Base-by-base conservation (phyloP, 2,329 filamentous ascomycete genomes). In the Diaporthe velutina region DNA sequence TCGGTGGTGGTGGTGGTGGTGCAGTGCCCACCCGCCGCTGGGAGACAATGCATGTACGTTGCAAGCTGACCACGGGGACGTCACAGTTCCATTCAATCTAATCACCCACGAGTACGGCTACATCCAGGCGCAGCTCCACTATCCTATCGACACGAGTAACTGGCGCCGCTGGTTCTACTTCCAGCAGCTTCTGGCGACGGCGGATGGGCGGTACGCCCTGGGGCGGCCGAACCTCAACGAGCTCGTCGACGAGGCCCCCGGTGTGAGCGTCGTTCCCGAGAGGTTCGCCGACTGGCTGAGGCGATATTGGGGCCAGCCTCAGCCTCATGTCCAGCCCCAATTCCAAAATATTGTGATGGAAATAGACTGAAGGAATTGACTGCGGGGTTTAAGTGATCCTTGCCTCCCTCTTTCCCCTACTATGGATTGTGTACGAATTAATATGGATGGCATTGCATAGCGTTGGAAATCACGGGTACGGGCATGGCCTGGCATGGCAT, bases 191-290 rank as follows among this genome's bases (percentile, higher is more conserved):
- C 86, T 94, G 50, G 92, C 92, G 42, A 95, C 93, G 0, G 90
- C 90, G 25, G 89, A 93, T 76, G 91, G 92, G 2, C 88, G 91
- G 13, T 95, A 94, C 79, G 90, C 92, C 76, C 93, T 93, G 78
- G 83, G 85, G 4, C 83, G 88, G 17, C 83, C 90, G 1, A 93
- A 91, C 76, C 83, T 95, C 71, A 93, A 94, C 80, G 84, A 86
- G 3, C 78, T 85, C 4, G 79, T 89, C 57, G 79, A 82, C 38
- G 80, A 78, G 19, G 82, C 77, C 76, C 77, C 82, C 6, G 77
- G 81, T 6, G 83, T 87, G 17, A 80, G 85, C 50, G 74, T 91
- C 17, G 84, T 84, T 60, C 88, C 90, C 0, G 83, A 86, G 73
- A 83, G 79, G 2, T 91, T 93, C 78, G 83, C 84, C 74, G 82